Conservation (phyloP, 257 asterid species). For the Haberlea rhodopensis region DNA sequence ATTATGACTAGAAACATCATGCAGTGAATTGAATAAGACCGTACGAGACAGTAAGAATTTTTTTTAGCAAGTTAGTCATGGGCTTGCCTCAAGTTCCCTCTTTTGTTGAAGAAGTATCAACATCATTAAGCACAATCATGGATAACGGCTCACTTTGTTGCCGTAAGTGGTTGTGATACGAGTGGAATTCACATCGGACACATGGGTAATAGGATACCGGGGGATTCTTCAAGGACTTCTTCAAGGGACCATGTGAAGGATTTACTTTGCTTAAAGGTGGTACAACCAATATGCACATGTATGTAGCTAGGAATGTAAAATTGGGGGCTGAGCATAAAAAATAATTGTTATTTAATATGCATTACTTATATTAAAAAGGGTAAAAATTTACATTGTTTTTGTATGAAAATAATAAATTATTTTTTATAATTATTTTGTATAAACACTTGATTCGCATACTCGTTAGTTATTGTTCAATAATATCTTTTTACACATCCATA, state of each 20-base stretch:
- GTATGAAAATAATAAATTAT: no score
- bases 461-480: no score
- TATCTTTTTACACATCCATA: no score
- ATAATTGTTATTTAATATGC: no score
- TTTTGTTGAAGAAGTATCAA: conserved; percentile 36
- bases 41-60: background rate
- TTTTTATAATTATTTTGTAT: no score
- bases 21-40: background rate
- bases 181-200: background rate
- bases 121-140: conserved; percentile 32
- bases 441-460: no score
- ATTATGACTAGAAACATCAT: background rate
- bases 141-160: conserved; percentile 31
- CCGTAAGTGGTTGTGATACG: conserved; percentile 27
- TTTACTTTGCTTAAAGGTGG: background rate
- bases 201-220: background rate
- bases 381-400: no score
- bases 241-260: conserved; percentile 14
- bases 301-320: no score
- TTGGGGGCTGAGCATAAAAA: no score
- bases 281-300: no score
- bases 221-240: no score
- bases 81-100: conserved; percentile 66
- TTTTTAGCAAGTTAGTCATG: conserved; percentile 29
- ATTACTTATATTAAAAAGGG: no score